phyloP scores from a whole-genome alignment of 2,329 filamentous ascomycete species.

The Parascedosporium putredinis region DNA sequence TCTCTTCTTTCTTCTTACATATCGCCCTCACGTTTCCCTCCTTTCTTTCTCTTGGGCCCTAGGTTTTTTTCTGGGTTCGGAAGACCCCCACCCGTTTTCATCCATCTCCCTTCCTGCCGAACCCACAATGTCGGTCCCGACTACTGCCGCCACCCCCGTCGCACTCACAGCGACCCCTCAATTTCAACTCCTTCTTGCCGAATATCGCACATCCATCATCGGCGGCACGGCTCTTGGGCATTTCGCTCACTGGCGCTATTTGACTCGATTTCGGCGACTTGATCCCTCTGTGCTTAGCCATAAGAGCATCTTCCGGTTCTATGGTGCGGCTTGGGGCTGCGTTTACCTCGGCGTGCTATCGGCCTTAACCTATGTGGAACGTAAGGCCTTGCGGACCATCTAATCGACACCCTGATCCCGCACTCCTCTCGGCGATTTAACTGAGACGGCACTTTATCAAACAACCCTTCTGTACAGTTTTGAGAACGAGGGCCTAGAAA shows the following conservation, averaged over 20 bases:
- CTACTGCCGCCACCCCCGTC: conserved; percentile 5
- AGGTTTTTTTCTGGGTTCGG: too few relatives aligned
- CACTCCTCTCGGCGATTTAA: too few relatives aligned
- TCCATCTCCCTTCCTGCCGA: too few relatives aligned
- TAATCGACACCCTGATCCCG: too few relatives aligned
- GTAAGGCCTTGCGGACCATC: not conserved
- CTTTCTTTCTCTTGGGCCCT: too few relatives aligned
- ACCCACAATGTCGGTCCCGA: conserved; percentile 7
- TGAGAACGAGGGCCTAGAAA: too few relatives aligned
- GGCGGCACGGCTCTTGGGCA: conserved; percentile 11
- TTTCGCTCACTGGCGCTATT: conserved; percentile 12
- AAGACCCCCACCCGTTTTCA: too few relatives aligned
- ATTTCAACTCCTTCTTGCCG: conserved; percentile 11
- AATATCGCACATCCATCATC: conserved; percentile 12
- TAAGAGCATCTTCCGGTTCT: conserved; percentile 3
- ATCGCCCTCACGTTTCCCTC: too few relatives aligned
- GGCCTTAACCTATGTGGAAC: conserved; percentile 1
- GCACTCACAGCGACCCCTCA: conserved; percentile 2
- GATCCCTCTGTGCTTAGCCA: conserved; percentile 10
- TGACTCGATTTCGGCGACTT: conserved; percentile 10
- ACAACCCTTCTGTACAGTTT: too few relatives aligned
- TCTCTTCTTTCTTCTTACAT: too few relatives aligned
- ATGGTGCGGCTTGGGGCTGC: conserved; percentile 8
- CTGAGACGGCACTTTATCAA: too few relatives aligned
- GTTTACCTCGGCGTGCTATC: conserved; percentile 8